Conservation (phyloP, 2,329 filamentous ascomycete genomes). For the Nemania serpens region DNA sequence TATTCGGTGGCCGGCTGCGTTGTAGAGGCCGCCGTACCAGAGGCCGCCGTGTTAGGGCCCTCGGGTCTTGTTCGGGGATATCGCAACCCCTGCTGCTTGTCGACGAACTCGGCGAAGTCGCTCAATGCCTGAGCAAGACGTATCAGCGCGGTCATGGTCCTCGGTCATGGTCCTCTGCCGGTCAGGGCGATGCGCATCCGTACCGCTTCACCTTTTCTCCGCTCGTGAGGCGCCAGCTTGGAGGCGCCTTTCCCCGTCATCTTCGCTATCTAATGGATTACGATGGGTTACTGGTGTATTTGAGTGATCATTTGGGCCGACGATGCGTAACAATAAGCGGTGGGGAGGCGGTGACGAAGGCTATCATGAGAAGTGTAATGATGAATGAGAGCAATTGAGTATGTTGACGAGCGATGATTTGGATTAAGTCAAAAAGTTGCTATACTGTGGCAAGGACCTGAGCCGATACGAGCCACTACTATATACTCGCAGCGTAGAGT, state of each 20-base stretch:
- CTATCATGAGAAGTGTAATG: too few species aligned
- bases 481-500: conserved; percentile 16
- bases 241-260: conserved; percentile 59
- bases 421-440: too few species aligned
- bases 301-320: conserved; percentile 35
- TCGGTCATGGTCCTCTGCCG: background rate
- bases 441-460: too few species aligned
- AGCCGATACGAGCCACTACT: background rate
- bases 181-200: conserved; percentile 33
- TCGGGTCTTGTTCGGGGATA: conserved; percentile 53
- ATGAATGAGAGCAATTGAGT: too few species aligned
- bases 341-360: background rate
- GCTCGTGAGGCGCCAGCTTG: conserved; percentile 74
- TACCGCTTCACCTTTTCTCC: conserved; percentile 86
- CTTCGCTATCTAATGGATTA: conserved; percentile 24
- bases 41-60: background rate
- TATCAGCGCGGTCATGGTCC: conserved; percentile 13
- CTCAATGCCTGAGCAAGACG: conserved; percentile 67
- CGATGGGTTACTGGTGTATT: conserved; percentile 31
- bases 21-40: conserved; percentile 15
- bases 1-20: conserved; percentile 61
- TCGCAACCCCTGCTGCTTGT: conserved; percentile 83
- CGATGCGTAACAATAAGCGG: background rate
- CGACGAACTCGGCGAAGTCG: conserved; percentile 97
- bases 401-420: too few species aligned